Percentiles rank a stretch among this genome's conserved stretches.
phyloP scores from a whole-genome alignment of 192 early-diverging fungal species.

The Coemansia sp. region DNA sequence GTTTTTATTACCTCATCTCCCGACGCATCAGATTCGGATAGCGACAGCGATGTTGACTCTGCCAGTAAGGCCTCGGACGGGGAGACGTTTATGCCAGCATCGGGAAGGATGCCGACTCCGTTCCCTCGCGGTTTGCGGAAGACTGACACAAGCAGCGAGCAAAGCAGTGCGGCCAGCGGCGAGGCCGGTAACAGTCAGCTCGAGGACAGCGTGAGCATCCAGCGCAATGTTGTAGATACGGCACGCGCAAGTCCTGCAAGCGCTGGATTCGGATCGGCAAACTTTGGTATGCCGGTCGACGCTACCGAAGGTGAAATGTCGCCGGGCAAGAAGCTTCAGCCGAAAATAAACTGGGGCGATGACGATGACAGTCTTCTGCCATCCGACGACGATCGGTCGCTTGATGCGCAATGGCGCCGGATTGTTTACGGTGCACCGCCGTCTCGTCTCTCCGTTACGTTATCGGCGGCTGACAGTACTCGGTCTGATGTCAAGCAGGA shows the following conservation, averaged over 20 bases:
- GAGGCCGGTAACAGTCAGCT: not conserved
- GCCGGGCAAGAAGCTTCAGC: conserved; percentile 23
- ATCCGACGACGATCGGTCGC: conserved; percentile 22
- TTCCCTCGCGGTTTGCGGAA: conserved; percentile 26
- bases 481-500: not conserved
- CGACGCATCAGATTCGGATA: conserved; percentile 5
- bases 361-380: conserved; percentile 28
- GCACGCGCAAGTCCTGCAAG: not conserved
- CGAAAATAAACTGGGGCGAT: conserved; percentile 41
- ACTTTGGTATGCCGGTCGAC: conserved; percentile 18
- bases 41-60: not conserved
- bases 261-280: not conserved
- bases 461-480: not conserved
- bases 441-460: conserved; percentile 6
- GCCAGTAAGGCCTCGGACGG: not conserved
- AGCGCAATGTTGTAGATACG: not conserved
- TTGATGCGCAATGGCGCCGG: conserved; percentile 50
- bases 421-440: conserved; percentile 45
- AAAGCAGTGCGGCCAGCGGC: not conserved
- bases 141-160: not conserved
- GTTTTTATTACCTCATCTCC: conserved; percentile 8
- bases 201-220: not conserved
- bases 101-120: conserved; percentile 34
- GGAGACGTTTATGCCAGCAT: conserved; percentile 23
- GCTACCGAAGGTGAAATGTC: conserved; percentile 15